Percentiles rank a stretch among this genome's conserved stretches.
Conservation (phyloP, 441 rosid genomes). For the Rhodomyrtus psidioides region DNA sequence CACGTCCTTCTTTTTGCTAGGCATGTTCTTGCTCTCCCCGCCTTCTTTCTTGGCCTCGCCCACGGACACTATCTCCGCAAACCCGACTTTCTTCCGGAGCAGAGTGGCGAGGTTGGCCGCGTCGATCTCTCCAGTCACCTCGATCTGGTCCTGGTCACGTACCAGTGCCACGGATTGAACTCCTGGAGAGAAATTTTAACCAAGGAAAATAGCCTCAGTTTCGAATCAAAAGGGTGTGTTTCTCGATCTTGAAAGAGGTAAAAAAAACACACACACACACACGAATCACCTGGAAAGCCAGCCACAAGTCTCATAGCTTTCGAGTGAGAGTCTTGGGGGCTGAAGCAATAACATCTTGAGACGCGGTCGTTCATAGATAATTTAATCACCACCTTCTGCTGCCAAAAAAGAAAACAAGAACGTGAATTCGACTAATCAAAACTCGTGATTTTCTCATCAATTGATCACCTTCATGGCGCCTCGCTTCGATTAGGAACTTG, state of each 20-base stretch:
- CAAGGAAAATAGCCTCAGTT: background rate
- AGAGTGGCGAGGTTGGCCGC: background rate
- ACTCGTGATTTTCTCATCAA: background rate
- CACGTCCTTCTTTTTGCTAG: background rate
- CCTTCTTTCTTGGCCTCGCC: background rate
- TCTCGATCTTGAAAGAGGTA: background rate
- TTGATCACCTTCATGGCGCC: background rate
- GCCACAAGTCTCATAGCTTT: background rate
- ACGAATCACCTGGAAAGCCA: background rate
- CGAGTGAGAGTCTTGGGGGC: background rate
- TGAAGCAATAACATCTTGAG: background rate
- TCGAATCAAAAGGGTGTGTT: background rate
- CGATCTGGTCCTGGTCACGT: background rate
- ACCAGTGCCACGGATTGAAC: background rate
- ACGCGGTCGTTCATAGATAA: accelerated
- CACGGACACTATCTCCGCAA: background rate
- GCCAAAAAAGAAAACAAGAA: background rate
- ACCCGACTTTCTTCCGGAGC: background rate
- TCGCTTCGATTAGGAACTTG: background rate
- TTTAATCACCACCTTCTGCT: background rate
- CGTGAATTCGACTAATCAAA: background rate
- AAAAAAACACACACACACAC: no score
- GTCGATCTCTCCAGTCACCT: background rate
- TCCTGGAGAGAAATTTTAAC: background rate
- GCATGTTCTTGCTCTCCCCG: background rate